A percentile compares a stretch with the other conserved stretches of the same genome.
phyloP scores from a whole-genome alignment of 108 stramenopile species.

The Cyclotella atomus region DNA sequence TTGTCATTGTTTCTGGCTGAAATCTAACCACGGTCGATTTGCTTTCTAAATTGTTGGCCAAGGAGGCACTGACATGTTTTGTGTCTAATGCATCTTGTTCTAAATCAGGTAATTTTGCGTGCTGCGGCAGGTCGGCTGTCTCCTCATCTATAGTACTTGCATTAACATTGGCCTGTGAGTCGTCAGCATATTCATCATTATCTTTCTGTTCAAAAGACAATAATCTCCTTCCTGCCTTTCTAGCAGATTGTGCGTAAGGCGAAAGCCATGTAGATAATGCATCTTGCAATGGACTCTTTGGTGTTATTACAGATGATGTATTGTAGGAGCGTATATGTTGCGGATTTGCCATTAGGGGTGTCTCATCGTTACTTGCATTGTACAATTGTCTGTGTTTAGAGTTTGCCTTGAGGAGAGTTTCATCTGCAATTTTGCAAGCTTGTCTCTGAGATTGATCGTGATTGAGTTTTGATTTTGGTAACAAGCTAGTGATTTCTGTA shows the following conservation, averaged over 20 bases:
- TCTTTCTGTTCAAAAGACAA: constrained; percentile 5
- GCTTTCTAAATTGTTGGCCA: not conserved
- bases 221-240: constrained; percentile 20
- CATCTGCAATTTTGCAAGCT: too few relatives aligned
- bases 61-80: not conserved
- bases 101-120: not conserved
- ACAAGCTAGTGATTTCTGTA: constrained; percentile 36
- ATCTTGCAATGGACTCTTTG: constrained; percentile 21
- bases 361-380: not conserved
- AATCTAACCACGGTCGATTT: constrained; percentile 5
- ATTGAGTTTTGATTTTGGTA: constrained; percentile 2
- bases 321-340: not conserved
- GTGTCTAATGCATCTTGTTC: not conserved
- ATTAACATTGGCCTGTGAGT: not conserved
- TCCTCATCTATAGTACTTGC: too few relatives aligned
- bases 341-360: not conserved
- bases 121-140: too few relatives aligned
- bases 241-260: constrained; percentile 33
- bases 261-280: constrained; percentile 45
- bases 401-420: too few relatives aligned
- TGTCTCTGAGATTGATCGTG: too few relatives aligned
- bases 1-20: constrained; percentile 1
- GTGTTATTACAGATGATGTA: constrained; percentile 26
- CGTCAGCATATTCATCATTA: not conserved
- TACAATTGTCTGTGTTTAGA: too few relatives aligned